Evolutionary conservation across 2,329 filamentous ascomycete species (phyloP), one percentile per base, ranked within the genome.

Genomic region (Endothia cerciana): DNA sequence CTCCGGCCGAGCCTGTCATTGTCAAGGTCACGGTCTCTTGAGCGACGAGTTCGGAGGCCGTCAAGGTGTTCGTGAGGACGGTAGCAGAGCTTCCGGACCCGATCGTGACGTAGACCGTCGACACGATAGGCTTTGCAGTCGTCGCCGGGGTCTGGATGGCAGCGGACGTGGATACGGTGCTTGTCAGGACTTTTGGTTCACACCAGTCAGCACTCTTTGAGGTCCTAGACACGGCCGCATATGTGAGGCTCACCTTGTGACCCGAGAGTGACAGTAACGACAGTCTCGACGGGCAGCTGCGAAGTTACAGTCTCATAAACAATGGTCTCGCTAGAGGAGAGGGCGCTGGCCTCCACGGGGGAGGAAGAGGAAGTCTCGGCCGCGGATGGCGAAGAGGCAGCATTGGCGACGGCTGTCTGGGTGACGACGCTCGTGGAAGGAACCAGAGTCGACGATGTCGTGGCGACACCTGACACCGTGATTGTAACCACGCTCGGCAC

Each of bases 211-310:
- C 15, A 25, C n/a, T 10, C 11, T n/a, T n/a, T n/a, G 36, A 55
- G 49, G 25, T 1, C n/a, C 4, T 10, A 51, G 28, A 19, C 10
- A 30, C 8, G 25, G 13, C 43, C 15, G 15, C 33, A 6, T 36
- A 10, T 36, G n/a, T 13, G 25, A 17, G 25, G 15, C 55, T 38
- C 22, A 58, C 55, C 55, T 17, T 68, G 66, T 33, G 58, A 51
- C 36, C 66, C 66, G 1, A 68, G 25, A 10, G 66, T 68, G 22
- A 68, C 63, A n/a, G 66, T 68, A 30, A 68, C 49, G 19, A 68
- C 40, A 7, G 66, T 68, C 60, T 68, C 60, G 25, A 68, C 56
- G 6, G 66, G 66, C n/a, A 68, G 58, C 22, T 60, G 33, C 13
- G 66, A 65, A 3, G 41, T 60, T 13, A 65, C 47, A 0, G 63